phyloP scores from a whole-genome alignment of 2,329 filamentous ascomycete genomes.

The Sclerotinia subarctica region DNA sequence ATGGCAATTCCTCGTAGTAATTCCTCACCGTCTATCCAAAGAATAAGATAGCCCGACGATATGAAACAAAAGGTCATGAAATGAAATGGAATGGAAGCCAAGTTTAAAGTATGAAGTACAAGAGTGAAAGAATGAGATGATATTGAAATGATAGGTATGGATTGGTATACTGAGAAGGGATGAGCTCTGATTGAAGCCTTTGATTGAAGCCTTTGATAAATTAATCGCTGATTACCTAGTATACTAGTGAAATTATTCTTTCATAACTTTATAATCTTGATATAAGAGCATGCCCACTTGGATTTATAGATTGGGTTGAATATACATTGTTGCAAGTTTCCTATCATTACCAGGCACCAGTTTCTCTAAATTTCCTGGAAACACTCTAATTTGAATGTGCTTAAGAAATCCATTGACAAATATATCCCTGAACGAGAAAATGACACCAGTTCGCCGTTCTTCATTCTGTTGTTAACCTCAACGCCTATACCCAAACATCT shows the following conservation, averaged over 20 bases:
- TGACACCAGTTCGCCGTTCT: not conserved
- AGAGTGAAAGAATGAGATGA: not conserved
- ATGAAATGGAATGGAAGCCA: not conserved
- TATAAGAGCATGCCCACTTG: not conserved
- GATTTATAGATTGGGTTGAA: not conserved
- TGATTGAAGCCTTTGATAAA: not conserved
- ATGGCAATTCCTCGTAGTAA: too few species aligned
- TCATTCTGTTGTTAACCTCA: slow-evolving; percentile 9
- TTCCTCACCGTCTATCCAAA: not conserved
- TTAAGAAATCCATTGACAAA: slow-evolving; percentile 1
- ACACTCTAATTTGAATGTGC: not conserved
- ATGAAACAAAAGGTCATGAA: not conserved
- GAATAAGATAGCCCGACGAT: not conserved
- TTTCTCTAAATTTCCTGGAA: not conserved
- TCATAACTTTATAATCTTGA: not conserved
- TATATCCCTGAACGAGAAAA: not conserved
- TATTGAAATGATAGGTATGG: not conserved
- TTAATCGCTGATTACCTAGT: not conserved
- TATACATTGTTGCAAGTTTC: not conserved
- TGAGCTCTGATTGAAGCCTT: slow-evolving; percentile 7
- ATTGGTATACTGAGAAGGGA: not conserved
- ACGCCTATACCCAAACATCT: slow-evolving; percentile 15
- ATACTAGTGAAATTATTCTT: not conserved
- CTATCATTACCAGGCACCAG: not conserved
- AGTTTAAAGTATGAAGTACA: not conserved